phyloP scores from a whole-genome alignment of 139 green algal species.

The Nannochloris sp. region DNA sequence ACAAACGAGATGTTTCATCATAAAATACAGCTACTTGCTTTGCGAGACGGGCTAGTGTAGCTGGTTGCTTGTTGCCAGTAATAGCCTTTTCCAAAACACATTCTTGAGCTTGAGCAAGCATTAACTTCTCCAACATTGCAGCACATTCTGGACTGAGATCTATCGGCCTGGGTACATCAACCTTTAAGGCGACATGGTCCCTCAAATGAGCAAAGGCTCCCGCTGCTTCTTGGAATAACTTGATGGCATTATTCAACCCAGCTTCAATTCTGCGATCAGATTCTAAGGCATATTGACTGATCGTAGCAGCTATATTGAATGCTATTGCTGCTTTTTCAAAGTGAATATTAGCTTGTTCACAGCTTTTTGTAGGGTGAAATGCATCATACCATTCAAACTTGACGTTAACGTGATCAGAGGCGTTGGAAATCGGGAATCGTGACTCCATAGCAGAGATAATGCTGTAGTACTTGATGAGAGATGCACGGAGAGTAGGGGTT shows the following conservation, averaged over 20 bases:
- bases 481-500: constrained; percentile 36
- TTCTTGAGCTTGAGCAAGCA: constrained; percentile 91
- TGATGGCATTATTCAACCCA: constrained; percentile 66
- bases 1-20: constrained; percentile 45
- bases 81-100: constrained; percentile 83
- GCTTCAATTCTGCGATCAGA: constrained; percentile 56
- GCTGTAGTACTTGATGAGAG: constrained; percentile 73
- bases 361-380: constrained; percentile 58
- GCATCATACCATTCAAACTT: constrained; percentile 70
- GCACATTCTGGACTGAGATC: constrained; percentile 72
- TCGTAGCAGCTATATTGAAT: constrained; percentile 83
- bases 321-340: constrained; percentile 88
- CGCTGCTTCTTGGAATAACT: constrained; percentile 71
- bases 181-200: constrained; percentile 54
- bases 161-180: constrained; percentile 51
- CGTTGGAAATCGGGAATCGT: constrained; percentile 81
- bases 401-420: constrained; percentile 53
- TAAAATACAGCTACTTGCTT: constrained; percentile 59
- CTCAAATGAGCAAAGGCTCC: constrained; percentile 68
- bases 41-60: constrained; percentile 60
- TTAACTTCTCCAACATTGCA: constrained; percentile 86
- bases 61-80: constrained; percentile 62
- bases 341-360: constrained; percentile 74
- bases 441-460: constrained; percentile 75
- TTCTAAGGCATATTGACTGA: constrained; percentile 66